Conservation (phyloP, 768 basidiomycete genomes). For the Tricholoma terreum region DNA sequence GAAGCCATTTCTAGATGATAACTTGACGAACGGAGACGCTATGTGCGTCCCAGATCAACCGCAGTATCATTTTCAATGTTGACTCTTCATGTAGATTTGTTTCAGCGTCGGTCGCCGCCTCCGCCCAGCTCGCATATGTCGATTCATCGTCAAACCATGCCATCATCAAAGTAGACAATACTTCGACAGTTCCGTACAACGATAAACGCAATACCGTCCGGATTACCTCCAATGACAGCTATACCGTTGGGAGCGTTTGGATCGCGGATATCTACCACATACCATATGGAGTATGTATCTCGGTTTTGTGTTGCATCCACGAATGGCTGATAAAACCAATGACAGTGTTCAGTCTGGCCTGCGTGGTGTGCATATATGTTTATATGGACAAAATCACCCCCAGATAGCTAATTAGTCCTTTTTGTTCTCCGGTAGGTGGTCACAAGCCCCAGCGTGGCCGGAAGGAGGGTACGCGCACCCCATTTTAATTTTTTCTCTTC, state of each 20-base stretch:
- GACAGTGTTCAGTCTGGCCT: constrained; percentile 70
- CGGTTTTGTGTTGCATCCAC: neutral
- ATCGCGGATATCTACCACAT: constrained; percentile 62
- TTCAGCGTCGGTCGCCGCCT: constrained; percentile 42
- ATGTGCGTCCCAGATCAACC: constrained; percentile 30
- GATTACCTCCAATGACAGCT: constrained; percentile 56
- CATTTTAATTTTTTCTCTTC: neutral
- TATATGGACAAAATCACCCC: neutral
- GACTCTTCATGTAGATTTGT: constrained; percentile 39
- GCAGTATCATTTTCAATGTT: neutral
- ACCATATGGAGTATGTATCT: constrained; percentile 53
- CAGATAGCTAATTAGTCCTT: neutral
- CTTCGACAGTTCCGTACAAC: constrained; percentile 45
- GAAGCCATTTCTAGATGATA: constrained; percentile 46
- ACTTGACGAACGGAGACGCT: constrained; percentile 65
- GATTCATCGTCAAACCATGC: constrained; percentile 65
- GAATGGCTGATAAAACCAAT: neutral
- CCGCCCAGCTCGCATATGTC: constrained; percentile 56
- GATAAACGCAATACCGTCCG: constrained; percentile 67
- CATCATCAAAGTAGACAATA: constrained; percentile 76
- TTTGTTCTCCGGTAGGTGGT: constrained; percentile 33
- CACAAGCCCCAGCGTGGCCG: constrained; percentile 59
- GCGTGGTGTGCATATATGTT: constrained; percentile 40
- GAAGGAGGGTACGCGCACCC: constrained; percentile 44
- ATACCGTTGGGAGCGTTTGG: constrained; percentile 60